Base-by-base conservation (phyloP, 768 basidiomycete genomes). In the Xanthoconium stramineum region DNA sequence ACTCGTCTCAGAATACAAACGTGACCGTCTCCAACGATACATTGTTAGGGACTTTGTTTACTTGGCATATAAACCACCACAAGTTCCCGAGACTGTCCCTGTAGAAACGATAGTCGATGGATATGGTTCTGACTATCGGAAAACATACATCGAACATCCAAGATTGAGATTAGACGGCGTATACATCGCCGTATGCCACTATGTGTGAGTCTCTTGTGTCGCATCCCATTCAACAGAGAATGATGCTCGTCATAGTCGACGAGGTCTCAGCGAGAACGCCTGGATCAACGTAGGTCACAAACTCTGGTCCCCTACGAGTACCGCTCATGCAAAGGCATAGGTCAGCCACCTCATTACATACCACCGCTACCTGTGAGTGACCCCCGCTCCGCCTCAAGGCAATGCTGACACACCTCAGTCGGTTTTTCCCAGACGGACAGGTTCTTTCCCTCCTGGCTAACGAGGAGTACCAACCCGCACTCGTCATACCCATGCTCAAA, bases 131-230 rank as follows among this genome's bases (percentile, higher is more conserved):
- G 83, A 91, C 68, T 94, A 84, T 72, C 81, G 94, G 38, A 85
- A 84, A 19, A 73, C 89, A 10, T 91, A 83, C 68, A 81, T 96
- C 42, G 89, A 94, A 69, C 89, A 92, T 55, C 92, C 93, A 14
- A 82, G 94, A 46, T 69, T 96, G 47, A 84, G 94, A 38, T 68
- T 88, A 59, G 94, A 96, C 57, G 94, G 94, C 2, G 85, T 93
- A 11, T 96, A 96, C 68, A 94, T 97, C 50, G 86, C 91, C 20
- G 88, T 91, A 19, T 95, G 93, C 65, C 93, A 94, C 69, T 96
- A 91, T 62, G 76, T 87, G 89, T 90, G 69, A 58, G 84, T 54
- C 20, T 71, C 49, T 30, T n/a, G n/a, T 52, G 45, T 38, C 44
- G 19, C 46, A 35, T 10, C 50, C 42, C 47, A 37, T 52, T 40